A percentile compares a stretch with the other conserved stretches of the same genome.
phyloP scores from a whole-genome alignment of 306 rosid species.

The Quercus cerris region DNA sequence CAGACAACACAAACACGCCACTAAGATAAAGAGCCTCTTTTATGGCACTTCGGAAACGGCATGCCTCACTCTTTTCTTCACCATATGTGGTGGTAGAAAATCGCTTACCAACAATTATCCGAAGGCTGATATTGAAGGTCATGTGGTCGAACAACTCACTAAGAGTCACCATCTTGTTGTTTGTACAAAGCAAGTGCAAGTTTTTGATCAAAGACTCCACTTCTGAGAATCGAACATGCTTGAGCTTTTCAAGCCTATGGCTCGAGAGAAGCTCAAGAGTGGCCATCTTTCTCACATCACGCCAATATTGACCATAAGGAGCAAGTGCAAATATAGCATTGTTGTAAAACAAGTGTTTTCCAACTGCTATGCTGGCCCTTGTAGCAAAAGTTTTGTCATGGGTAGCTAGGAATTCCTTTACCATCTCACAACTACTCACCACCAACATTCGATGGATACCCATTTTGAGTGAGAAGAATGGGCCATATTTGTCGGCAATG shows the following conservation, averaged over 20 bases:
- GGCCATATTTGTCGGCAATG: conserved; percentile 34
- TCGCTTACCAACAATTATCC: conserved; percentile 53
- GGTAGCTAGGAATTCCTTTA: conserved; percentile 31
- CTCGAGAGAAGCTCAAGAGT: conserved; percentile 25
- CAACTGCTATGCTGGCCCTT: conserved; percentile 22
- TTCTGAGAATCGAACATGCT: conserved; percentile 38
- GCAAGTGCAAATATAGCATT: conserved; percentile 27
- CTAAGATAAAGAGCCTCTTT: conserved; percentile 40
- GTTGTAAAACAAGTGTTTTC: conserved; percentile 39
- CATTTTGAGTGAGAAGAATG: conserved; percentile 33
- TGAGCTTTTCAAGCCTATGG: conserved; percentile 31
- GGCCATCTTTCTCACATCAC: conserved; percentile 25
- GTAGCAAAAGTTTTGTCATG: conserved; percentile 38
- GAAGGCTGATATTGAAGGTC: conserved; percentile 45
- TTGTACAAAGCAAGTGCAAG: conserved; percentile 14
- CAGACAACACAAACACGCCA: conserved; percentile 56
- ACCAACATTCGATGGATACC: conserved; percentile 29
- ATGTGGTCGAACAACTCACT: conserved; percentile 39
- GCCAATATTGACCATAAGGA: conserved; percentile 34
- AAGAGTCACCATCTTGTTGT: conserved; percentile 20
- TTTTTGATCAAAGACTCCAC: conserved; percentile 15
- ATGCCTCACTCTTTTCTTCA: conserved; percentile 32
- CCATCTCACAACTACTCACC: conserved; percentile 31
- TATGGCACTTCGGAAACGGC: conserved; percentile 31
- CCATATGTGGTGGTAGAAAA: neutral